Percentiles rank a stretch among this genome's conserved stretches.
These are phyloP conservation scores for Mucor mucedo DNA, from an alignment of 371 early-diverging fungal species.

Conservation along the genomic window DNA sequence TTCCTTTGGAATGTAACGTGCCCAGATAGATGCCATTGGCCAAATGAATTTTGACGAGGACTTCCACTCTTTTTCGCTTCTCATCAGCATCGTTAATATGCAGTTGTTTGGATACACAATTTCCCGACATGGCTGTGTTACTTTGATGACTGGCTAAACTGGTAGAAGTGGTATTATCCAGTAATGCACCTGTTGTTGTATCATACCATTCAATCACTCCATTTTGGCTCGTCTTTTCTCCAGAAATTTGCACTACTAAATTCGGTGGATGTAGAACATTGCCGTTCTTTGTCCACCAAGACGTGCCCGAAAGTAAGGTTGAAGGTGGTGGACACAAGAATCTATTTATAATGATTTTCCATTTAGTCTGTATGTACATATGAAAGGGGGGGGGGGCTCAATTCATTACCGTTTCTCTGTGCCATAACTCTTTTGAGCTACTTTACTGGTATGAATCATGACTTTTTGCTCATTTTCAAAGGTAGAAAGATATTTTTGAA, in stretches of 20 bases:
- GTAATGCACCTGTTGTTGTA: not conserved
- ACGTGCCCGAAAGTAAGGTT: conserved; percentile 71
- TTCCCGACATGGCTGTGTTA: conserved; percentile 53
- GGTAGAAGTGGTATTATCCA: conserved; percentile 17
- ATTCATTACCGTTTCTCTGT: conserved; percentile 72
- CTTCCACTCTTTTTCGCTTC: conserved; percentile 78
- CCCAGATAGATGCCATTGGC: conserved; percentile 67
- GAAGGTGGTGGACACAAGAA: conserved; percentile 86
- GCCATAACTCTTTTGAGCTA: conserved; percentile 87
- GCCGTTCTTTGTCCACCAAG: conserved; percentile 20
- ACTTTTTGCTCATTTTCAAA: conserved; percentile 68
- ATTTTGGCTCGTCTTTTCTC: conserved; percentile 49
- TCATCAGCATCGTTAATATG: conserved; percentile 86
- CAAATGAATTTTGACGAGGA: conserved; percentile 71
- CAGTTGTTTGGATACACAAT: conserved; percentile 83
- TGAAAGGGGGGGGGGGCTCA: no score
- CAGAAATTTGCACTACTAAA: conserved; percentile 50
- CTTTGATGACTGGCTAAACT: conserved; percentile 20
- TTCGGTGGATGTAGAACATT: conserved; percentile 30
- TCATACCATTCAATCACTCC: conserved; percentile 55
- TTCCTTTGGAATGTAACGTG: conserved; percentile 73
- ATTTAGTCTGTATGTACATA: conserved; percentile 25
- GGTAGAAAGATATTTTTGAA: conserved; percentile 47
- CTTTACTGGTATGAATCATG: conserved; percentile 78
- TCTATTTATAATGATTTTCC: conserved; percentile 21